These are phyloP conservation scores for Yarrowia deformans DNA, from an alignment of 805 yeast species.

Conservation along the genomic window DNA sequence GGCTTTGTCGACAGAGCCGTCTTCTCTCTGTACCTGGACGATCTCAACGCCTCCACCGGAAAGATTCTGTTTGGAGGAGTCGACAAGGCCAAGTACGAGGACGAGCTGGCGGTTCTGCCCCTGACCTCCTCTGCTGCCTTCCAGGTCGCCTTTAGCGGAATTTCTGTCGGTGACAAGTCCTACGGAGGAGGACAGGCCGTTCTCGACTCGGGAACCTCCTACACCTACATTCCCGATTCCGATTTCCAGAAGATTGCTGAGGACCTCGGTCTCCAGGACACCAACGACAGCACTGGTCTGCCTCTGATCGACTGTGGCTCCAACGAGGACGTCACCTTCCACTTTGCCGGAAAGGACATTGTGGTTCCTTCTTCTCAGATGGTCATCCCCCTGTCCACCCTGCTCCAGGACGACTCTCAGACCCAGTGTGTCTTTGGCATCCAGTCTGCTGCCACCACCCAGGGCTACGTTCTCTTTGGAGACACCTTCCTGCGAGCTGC, in stretches of 20 bases:
- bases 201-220: constrained; percentile 64
- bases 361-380: constrained; percentile 82
- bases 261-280: constrained; percentile 58
- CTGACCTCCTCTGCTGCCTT: constrained; percentile 49
- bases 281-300: constrained; percentile 93
- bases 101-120: constrained; percentile 48
- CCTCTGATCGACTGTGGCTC: constrained; percentile 76
- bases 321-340: constrained; percentile 91
- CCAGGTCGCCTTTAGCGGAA: constrained; percentile 47
- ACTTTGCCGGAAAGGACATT: constrained; percentile 89
- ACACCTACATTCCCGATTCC: constrained; percentile 55
- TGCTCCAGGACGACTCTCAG: constrained; percentile 94
- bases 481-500: constrained; percentile 68
- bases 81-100: constrained; percentile 42
- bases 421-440: constrained; percentile 95
- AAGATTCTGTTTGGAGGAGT: constrained; percentile 45
- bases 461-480: constrained; percentile 55
- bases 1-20: constrained; percentile 53
- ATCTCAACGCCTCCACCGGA: constrained; percentile 44
- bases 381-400: constrained; percentile 55
- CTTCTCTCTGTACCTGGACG: constrained; percentile 56
- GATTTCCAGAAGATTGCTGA: constrained; percentile 46
- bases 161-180: constrained; percentile 45
- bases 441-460: constrained; percentile 91
- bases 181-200: constrained; percentile 36